phyloP scores from a whole-genome alignment of 2,329 filamentous ascomycete genomes.

The Talaromyces sp. region DNA sequence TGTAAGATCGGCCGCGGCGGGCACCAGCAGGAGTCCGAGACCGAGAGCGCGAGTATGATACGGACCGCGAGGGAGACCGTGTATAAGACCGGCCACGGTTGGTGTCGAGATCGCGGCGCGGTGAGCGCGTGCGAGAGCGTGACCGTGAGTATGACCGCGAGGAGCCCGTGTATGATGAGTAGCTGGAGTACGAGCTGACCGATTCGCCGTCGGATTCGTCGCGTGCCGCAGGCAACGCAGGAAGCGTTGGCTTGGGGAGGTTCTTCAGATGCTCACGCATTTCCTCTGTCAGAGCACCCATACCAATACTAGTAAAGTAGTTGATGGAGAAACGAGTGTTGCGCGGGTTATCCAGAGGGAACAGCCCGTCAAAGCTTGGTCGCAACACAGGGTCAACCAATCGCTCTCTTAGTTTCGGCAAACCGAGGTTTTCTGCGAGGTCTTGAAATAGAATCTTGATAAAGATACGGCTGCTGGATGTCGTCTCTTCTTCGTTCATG shows the following conservation, averaged over 20 bases:
- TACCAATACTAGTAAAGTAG: constrained; percentile 96
- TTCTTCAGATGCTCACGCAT: constrained; percentile 90
- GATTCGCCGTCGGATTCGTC: constrained; percentile 62
- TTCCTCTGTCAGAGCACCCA: constrained; percentile 89
- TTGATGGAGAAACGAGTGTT: constrained; percentile 98
- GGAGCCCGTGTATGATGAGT: constrained; percentile 61
- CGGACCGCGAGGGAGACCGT: constrained; percentile 28
- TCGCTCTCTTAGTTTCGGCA: constrained; percentile 70
- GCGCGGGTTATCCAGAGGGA: constrained; percentile 81
- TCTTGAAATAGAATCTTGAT: constrained; percentile 98
- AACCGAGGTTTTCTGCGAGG: constrained; percentile 77
- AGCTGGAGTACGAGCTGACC: constrained; percentile 63
- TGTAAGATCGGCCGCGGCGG: constrained; percentile 31
- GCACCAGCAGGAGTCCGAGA: constrained; percentile 12
- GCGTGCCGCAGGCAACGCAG: constrained; percentile 56
- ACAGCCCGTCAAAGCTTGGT: constrained; percentile 75
- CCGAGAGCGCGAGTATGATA: constrained; percentile 17
- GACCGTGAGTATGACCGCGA: constrained; percentile 43
- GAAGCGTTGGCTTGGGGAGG: constrained; percentile 75
- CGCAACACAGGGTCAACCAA: constrained; percentile 74
- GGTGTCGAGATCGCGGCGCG: constrained; percentile 12
- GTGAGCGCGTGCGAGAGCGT: constrained; percentile 14
- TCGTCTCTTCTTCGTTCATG: constrained; percentile 94
- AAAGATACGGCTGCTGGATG: constrained; percentile 92
- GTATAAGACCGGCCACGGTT: constrained; percentile 22